Evolutionary conservation across 352 stramenopile species (phyloP), one percentile per base, ranked within the genome.

Genomic region (Phytophthora sansomeana): DNA sequence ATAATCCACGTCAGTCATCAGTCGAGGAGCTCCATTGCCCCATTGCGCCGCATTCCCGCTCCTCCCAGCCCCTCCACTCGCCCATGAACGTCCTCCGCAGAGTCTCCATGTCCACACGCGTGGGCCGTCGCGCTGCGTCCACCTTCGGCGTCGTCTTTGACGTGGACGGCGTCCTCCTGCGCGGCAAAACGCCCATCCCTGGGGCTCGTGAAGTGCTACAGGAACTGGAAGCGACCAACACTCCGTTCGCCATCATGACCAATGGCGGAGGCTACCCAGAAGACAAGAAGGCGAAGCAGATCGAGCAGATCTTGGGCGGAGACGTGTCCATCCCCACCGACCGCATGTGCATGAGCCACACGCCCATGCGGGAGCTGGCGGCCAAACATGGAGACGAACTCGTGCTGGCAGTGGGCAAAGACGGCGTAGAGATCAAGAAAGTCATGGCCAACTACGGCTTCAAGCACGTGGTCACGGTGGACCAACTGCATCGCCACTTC

Each of bases 121-220:
- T 10, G 6, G 8, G 28, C 6, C 38, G 32, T 6, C 54, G 44
- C 49, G 52, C 53, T 13, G 62, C 61, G 5, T 77, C 79, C 17
- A 94, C 83, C 16, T 93, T 92, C 41, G 87, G 87, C 28, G 83
- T 93, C 4, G 87, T 93, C 10, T 93, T 95, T 58, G 87, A 95
- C 56, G 84, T 95, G 6, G 87, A 95, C 54, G 87, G 87, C 50
- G 87, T 95, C 48, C 66, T 95, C 33, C 55, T 94, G 52, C 87
- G 85, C 43, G 87, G 85, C 51, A 93, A 92, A 59, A 74, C 72
- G 42, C 78, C 84, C 26, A 87, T 95, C 35, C 82, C 85, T 0
- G 87, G 87, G 5, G 87, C 87, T 4, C 74, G 64, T 4, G 73
- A 90, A 16, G 85, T 94, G 49, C 68, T 95, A n/a, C 56, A 88